A percentile compares a stretch with the other conserved stretches of the same genome.
These are phyloP conservation scores for Tilletia caries DNA, from an alignment of 1,284 basidiomycete species.

Conservation along the genomic window DNA sequence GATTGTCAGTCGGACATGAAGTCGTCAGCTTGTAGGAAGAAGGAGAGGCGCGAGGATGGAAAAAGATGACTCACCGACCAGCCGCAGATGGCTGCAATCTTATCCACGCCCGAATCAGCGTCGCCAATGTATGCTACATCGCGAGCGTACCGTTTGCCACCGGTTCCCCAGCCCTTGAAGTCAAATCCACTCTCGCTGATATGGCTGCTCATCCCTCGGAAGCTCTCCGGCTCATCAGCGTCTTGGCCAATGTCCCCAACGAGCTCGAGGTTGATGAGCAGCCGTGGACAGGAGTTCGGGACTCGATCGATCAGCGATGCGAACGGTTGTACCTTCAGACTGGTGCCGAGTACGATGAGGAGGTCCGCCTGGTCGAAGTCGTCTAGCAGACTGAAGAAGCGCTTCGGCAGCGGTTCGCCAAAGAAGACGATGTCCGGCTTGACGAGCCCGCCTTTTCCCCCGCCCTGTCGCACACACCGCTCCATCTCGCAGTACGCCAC, in stretches of 20 bases:
- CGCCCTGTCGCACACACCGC: conserved; percentile 23
- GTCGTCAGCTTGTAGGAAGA: too few relatives aligned
- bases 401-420: conserved; percentile 46
- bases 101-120: conserved; percentile 36
- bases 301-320: conserved; percentile 59
- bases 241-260: conserved; percentile 56
- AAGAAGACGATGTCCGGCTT: conserved; percentile 54
- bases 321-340: conserved; percentile 67
- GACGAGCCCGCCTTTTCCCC: conserved; percentile 29
- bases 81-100: conserved; percentile 33
- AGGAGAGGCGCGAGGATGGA: not conserved
- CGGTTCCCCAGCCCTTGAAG: conserved; percentile 38
- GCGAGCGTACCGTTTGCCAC: conserved; percentile 26
- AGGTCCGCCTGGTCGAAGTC: conserved; percentile 68
- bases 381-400: conserved; percentile 45
- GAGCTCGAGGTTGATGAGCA: conserved; percentile 61
- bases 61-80: conserved; percentile 28
- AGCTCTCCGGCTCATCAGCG: conserved; percentile 33
- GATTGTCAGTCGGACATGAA: not conserved
- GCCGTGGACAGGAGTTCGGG: conserved; percentile 54
- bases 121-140: conserved; percentile 45
- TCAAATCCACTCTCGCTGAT: conserved; percentile 45
- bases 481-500: conserved; percentile 39
- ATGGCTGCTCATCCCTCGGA: conserved; percentile 45
- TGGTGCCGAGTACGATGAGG: conserved; percentile 87